Evolutionary conservation across 148 eudicot genomes (phyloP), one percentile per base, ranked within the genome.

Genomic region (Chenopodium berlandieri): DNA sequence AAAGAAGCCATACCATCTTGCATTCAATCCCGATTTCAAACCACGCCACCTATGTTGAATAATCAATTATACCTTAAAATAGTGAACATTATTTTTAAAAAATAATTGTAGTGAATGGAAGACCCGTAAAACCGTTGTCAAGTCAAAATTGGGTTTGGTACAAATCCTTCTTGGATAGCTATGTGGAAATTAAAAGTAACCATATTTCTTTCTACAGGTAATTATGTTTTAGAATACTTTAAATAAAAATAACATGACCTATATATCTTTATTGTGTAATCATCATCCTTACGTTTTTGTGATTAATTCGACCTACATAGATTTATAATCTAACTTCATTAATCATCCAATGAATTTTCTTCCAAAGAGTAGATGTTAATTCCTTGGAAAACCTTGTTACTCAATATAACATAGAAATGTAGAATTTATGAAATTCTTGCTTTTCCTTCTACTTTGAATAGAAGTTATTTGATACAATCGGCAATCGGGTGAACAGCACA

Each of bases 121-220:
- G 32, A 2, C 37, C 32, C 2, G 11, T 11, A 71, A 70, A 40
- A 13, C 13, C 37, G 10, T 47, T 66, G 10, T 66, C 32, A 78
- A 31, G 71, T 58, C 71, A 58, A 72, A 80, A 7, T 72, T 80
- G 71, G 54, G 82, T 73, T 80, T 62, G 82, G 82, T 80, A 48
- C 13, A 19, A 17, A 10, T 80, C 82, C 73, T 60, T 73, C 70
- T 64, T 72, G 19, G 8, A 19, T 46, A 58, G 77, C 60, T 77
- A 72, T 47, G 60, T 73, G 77, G 69, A 44, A 37, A 25, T 16
- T 58, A 5, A 54, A 40, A 58, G 40, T 71, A 37, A 71, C 40
- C n/a, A 56, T 40, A 40, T 0, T 40, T 40, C 44, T 40, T 5
- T 40, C 7, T 23, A 56, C 44, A 2, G 7, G 22, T 17, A 75